These are phyloP conservation scores for Combretum micranthum DNA, from an alignment of 345 rosid species.

Conservation along the genomic window DNA sequence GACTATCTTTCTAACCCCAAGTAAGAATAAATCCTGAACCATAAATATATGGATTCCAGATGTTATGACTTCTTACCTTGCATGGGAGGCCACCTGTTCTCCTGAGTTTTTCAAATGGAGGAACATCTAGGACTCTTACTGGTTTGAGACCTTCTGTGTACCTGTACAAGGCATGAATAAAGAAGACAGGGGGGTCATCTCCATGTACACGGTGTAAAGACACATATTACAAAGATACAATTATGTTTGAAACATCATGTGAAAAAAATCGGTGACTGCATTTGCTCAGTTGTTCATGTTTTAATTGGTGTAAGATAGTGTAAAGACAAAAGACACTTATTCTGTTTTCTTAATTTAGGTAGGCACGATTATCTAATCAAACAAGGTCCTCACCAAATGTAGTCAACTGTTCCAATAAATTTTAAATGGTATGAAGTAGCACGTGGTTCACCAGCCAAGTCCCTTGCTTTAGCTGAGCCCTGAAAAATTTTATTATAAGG, in stretches of 20 bases:
- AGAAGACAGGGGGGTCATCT: background rate
- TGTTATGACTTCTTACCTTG: constrained; percentile 33
- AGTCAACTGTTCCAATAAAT: constrained; percentile 87
- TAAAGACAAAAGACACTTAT: no score
- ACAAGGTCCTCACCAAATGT: constrained; percentile 52
- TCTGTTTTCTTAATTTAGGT: no score
- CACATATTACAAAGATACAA: no score
- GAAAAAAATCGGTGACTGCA: no score
- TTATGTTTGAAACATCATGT: no score
- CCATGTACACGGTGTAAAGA: no score
- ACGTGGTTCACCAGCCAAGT: constrained; percentile 53
- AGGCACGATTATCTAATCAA: background rate
- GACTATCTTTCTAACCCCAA: no score
- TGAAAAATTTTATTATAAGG: constrained; percentile 1
- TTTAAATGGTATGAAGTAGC: constrained; percentile 81
- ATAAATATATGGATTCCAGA: background rate
- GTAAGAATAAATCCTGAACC: background rate
- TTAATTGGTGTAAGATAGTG: no score
- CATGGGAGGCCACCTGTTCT: constrained; percentile 69
- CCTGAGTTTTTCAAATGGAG: constrained; percentile 48
- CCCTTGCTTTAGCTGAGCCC: constrained; percentile 54
- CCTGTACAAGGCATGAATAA: constrained; percentile 31
- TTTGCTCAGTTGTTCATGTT: no score
- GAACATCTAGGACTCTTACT: constrained; percentile 64
- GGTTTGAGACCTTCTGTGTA: constrained; percentile 54